Evolutionary conservation across 1,284 basidiomycete species (phyloP).

Genomic region (Laetiporus sulphureus): DNA sequence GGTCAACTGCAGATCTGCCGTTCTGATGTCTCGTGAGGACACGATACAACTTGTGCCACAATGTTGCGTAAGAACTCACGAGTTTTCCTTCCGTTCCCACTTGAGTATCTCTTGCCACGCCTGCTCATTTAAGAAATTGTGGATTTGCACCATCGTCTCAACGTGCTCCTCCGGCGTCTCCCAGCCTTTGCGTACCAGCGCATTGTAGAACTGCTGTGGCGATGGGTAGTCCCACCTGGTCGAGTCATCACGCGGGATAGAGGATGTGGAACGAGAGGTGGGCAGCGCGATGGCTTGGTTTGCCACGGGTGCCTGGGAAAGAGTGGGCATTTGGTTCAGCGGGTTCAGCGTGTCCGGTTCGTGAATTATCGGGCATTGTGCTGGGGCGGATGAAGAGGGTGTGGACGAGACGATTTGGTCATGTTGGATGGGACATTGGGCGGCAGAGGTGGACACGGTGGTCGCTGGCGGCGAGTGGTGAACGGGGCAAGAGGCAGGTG

Average conservation of each 20-base stretch:
- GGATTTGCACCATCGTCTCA: conserved; percentile 96
- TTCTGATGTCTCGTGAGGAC: conserved; percentile 21
- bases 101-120: conserved; percentile 94
- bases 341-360: conserved; percentile 53
- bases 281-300: conserved; percentile 62
- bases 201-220: conserved; percentile 98
- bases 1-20: conserved; percentile 63
- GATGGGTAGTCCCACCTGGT: conserved; percentile 93
- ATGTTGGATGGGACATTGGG: conserved; percentile 43
- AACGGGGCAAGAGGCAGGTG: conserved; percentile 34
- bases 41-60: conserved; percentile 3
- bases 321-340: conserved; percentile 84
- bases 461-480: not conserved
- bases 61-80: conserved; percentile 30
- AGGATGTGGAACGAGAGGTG: conserved; percentile 70
- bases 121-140: conserved; percentile 96
- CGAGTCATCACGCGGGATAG: conserved; percentile 73
- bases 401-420: conserved; percentile 13
- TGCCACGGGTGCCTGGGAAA: conserved; percentile 64
- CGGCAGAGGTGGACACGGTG: no score
- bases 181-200: conserved; percentile 94
- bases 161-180: conserved; percentile 96
- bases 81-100: conserved; percentile 79
- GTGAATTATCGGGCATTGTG: conserved; percentile 45
- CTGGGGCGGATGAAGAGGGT: conserved; percentile 15